Evolutionary conservation across 129 eudicot genomes (phyloP).

Genomic region (Pittosporum tobira): DNA sequence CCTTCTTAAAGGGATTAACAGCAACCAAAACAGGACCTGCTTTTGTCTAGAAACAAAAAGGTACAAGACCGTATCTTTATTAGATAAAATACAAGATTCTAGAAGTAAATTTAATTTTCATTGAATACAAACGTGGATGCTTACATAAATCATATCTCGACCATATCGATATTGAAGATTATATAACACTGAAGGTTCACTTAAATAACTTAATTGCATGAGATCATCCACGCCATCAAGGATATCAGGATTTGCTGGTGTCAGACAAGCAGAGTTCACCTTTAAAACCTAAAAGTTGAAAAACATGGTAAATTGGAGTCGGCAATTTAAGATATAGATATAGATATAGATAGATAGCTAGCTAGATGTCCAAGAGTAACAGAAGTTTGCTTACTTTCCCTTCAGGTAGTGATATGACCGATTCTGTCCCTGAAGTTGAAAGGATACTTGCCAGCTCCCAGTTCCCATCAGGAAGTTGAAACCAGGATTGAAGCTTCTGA

Average conservation of each 20-base stretch:
- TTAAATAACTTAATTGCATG: conserved; percentile 89
- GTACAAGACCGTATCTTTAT: background rate
- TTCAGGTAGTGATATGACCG: conserved; percentile 51
- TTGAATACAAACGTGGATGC: conserved; percentile 17
- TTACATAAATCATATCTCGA: conserved; percentile 81
- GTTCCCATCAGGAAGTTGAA: conserved; percentile 75
- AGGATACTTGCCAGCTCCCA: conserved; percentile 86
- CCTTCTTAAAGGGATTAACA: conserved; percentile 81
- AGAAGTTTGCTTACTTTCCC: conserved; percentile 54
- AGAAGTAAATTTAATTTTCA: background rate
- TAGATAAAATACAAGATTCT: conserved; percentile 8
- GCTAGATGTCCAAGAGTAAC: background rate
- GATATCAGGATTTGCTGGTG: conserved; percentile 93
- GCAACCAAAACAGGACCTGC: conserved; percentile 98
- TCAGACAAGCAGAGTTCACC: conserved; percentile 47
- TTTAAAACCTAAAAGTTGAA: conserved; percentile 51
- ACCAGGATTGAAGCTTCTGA: conserved; percentile 92
- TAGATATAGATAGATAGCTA: too few relatives aligned
- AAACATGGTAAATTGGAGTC: conserved; percentile 10
- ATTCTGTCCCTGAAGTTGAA: conserved; percentile 60
- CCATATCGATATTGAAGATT: conserved; percentile 85
- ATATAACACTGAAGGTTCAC: conserved; percentile 83
- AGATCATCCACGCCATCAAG: conserved; percentile 99
- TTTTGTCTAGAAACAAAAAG: conserved; percentile 50
- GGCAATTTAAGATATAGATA: background rate